Conservation (phyloP, 1,139 yeast genomes). For the Hemisphaericaspora subhashii region DNA sequence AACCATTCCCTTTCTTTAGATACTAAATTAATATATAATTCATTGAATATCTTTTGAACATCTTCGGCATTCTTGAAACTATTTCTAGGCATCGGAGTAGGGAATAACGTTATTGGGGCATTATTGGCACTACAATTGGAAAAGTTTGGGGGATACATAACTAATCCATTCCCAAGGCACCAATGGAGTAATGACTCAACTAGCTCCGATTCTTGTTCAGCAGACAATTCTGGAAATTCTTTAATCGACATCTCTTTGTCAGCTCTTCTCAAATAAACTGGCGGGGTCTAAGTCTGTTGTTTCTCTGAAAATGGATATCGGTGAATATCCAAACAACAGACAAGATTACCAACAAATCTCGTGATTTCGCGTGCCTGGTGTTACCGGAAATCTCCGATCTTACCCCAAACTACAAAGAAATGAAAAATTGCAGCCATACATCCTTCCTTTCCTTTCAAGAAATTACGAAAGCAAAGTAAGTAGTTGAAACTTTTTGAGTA, state of each 20-base stretch:
- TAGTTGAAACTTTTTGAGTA: too few relatives aligned
- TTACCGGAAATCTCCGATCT: too few relatives aligned
- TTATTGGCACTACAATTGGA: slow-evolving; percentile 47
- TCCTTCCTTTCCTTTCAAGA: too few relatives aligned
- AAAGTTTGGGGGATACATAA: slow-evolving; percentile 70
- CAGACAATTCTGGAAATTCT: slow-evolving; percentile 33
- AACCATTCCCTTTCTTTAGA: slow-evolving; percentile 59
- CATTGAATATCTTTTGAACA: slow-evolving; percentile 72
- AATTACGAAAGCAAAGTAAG: too few relatives aligned
- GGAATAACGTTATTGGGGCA: slow-evolving; percentile 88
- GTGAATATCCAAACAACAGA: too few relatives aligned
- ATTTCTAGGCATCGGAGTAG: slow-evolving; percentile 77
- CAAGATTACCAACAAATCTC: too few relatives aligned
- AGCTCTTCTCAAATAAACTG: too few relatives aligned
- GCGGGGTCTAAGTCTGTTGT: too few relatives aligned
- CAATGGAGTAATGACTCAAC: slow-evolving; percentile 63
- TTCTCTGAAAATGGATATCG: too few relatives aligned
- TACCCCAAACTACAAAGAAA: too few relatives aligned
- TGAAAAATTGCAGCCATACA: too few relatives aligned
- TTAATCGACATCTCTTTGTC: slow-evolving; percentile 17
- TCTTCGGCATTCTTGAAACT: slow-evolving; percentile 66
- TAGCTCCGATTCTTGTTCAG: slow-evolving; percentile 26
- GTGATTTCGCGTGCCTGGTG: too few relatives aligned
- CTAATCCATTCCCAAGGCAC: slow-evolving; percentile 75
- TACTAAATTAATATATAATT: slow-evolving; percentile 69